Percentiles rank a stretch among this genome's conserved stretches.
Conservation (phyloP, 2,329 filamentous ascomycete species). For the Chaetomium sp. region DNA sequence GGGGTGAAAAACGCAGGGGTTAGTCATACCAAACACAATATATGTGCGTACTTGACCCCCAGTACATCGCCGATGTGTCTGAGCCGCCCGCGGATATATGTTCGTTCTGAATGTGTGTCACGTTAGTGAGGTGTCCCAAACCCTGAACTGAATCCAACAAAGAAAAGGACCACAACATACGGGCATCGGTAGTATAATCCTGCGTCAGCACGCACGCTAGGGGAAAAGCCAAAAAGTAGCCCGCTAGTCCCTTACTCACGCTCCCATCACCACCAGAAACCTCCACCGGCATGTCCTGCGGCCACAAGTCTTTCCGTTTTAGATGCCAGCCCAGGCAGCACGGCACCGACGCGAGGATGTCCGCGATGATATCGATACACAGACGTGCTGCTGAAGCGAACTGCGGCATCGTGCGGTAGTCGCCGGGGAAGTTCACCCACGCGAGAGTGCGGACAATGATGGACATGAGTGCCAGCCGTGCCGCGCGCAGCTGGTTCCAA, state of each 20-base stretch:
- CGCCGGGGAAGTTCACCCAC: constrained; percentile 53
- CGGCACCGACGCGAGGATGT: constrained; percentile 56
- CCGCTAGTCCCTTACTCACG: constrained; percentile 47
- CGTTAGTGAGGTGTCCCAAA: too few relatives aligned
- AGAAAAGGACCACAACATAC: not conserved
- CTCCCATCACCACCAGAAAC: constrained; percentile 47
- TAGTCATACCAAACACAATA: too few relatives aligned
- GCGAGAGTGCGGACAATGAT: constrained; percentile 53
- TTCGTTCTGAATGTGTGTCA: too few relatives aligned
- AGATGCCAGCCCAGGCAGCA: constrained; percentile 56
- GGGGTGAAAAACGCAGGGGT: too few relatives aligned
- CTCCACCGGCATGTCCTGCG: constrained; percentile 34
- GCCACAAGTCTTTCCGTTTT: constrained; percentile 36
- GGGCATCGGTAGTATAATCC: constrained; percentile 54
- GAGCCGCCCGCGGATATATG: too few relatives aligned
- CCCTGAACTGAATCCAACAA: too few relatives aligned
- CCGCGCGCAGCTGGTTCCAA: constrained; percentile 50
- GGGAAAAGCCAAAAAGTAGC: constrained; percentile 55
- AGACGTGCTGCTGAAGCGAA: constrained; percentile 49
- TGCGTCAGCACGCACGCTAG: constrained; percentile 47
- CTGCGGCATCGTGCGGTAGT: constrained; percentile 57
- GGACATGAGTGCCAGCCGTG: constrained; percentile 48
- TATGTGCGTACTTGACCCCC: too few relatives aligned
- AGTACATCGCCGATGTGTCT: too few relatives aligned
- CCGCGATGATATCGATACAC: constrained; percentile 48